Conservation (phyloP, 345 rosid genomes). For the Gynandropsis gynandra region DNA sequence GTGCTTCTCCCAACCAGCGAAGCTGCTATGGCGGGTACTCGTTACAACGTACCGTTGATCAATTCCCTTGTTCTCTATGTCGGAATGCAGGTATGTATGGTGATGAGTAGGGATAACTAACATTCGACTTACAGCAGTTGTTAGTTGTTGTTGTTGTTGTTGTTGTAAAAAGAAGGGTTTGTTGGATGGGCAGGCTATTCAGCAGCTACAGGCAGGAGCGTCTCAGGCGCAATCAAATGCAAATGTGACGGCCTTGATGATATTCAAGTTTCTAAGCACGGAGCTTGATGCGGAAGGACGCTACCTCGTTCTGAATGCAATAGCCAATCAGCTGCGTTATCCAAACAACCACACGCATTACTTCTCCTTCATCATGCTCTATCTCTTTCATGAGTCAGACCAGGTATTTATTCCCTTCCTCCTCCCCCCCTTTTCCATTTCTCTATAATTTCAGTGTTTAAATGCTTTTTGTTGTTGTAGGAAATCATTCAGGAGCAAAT, state of each 20-base stretch:
- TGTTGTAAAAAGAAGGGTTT: background rate
- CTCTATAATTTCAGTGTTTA: no score
- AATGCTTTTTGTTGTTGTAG: constrained; percentile 41
- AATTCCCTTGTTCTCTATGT: constrained; percentile 96
- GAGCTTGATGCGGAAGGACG: constrained; percentile 99
- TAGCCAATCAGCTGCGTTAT: constrained; percentile 93
- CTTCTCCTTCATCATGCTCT: constrained; percentile 86
- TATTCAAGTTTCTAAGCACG: constrained; percentile 62
- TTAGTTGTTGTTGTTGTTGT: background rate
- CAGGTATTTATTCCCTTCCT: no score
- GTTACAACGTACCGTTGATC: constrained; percentile 79
- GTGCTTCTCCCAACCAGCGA: constrained; percentile 64
- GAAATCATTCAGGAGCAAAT: constrained; percentile 98
- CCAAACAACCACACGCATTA: constrained; percentile 98
- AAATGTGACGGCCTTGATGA: constrained; percentile 75
- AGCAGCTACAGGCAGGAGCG: constrained; percentile 64
- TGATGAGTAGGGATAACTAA: no score
- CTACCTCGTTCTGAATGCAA: constrained; percentile 85
- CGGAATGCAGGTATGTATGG: constrained; percentile 98
- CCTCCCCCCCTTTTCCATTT: no score
- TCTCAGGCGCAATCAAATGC: constrained; percentile 57
- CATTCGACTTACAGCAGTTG: no score
- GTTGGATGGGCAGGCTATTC: constrained; percentile 38
- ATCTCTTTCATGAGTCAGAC: constrained; percentile 67
- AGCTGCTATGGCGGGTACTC: constrained; percentile 82